Conservation (phyloP, 202 grass and related monocot genomes). For the Schoenoplectus triqueter region DNA sequence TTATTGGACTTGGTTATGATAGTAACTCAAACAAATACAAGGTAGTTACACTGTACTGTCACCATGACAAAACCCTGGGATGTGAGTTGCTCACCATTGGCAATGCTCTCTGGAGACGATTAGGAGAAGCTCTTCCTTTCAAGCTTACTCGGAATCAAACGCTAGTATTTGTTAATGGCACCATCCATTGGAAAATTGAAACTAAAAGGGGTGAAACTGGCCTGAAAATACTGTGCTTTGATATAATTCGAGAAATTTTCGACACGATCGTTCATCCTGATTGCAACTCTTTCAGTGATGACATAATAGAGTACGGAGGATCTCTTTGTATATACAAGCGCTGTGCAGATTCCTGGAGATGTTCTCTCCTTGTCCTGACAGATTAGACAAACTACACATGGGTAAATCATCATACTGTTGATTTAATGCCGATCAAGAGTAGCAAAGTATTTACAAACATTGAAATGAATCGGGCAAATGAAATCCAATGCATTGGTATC, state of each 20-base stretch:
- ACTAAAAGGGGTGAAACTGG: background rate
- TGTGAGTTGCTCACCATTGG: background rate
- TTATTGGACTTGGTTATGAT: background rate
- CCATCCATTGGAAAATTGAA: background rate
- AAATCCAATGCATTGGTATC: background rate
- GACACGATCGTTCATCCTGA: background rate
- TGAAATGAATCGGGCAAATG: background rate
- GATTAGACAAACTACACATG: background rate
- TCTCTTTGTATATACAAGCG: background rate
- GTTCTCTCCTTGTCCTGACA: background rate
- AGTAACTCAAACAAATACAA: background rate
- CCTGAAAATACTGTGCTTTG: background rate
- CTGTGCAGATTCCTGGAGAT: background rate
- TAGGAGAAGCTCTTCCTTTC: background rate
- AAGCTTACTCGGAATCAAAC: background rate
- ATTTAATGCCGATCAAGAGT: background rate
- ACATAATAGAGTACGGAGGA: background rate
- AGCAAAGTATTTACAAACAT: background rate
- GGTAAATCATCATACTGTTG: background rate
- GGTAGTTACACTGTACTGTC: background rate
- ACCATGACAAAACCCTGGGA: background rate
- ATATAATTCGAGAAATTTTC: background rate
- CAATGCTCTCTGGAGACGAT: background rate
- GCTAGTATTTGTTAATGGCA: background rate
- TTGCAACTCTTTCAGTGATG: background rate